A percentile compares a stretch with the other conserved stretches of the same genome.
These are phyloP conservation scores for Fusarium vanettenii DNA, from an alignment of 2,329 filamentous ascomycete species.

Conservation along the genomic window DNA sequence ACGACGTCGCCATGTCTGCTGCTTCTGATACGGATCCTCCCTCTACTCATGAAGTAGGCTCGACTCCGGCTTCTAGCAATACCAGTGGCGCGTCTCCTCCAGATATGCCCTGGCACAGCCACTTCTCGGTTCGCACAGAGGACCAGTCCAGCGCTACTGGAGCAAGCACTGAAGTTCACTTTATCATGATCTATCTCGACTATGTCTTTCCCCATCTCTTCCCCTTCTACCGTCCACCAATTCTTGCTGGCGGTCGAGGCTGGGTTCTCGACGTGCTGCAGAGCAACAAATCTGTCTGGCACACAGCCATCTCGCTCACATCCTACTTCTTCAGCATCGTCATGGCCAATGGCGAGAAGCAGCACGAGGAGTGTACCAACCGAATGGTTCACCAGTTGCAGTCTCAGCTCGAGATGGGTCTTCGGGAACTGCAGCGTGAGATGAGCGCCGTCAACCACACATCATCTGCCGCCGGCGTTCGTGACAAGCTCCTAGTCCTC, in stretches of 20 bases:
- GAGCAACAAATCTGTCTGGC: slow-evolving; percentile 67
- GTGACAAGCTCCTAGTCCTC: slow-evolving; percentile 55
- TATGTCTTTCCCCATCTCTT: slow-evolving; percentile 72
- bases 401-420: slow-evolving; percentile 57
- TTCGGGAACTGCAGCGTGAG: slow-evolving; percentile 57
- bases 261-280: slow-evolving; percentile 70
- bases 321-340: slow-evolving; percentile 67
- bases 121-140: slow-evolving; percentile 38
- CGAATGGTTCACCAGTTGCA: slow-evolving; percentile 55
- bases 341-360: slow-evolving; percentile 48
- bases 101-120: slow-evolving; percentile 48
- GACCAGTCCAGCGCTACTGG: slow-evolving; percentile 36
- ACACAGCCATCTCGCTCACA: slow-evolving; percentile 66
- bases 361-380: slow-evolving; percentile 50
- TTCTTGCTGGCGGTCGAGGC: slow-evolving; percentile 67
- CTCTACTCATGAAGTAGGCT: slow-evolving; percentile 36
- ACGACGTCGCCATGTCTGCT: slow-evolving; percentile 26
- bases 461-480: slow-evolving; percentile 44
- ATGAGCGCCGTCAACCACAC: slow-evolving; percentile 51
- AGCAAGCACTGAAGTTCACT: slow-evolving; percentile 51
- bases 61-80: slow-evolving; percentile 47
- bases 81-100: slow-evolving; percentile 47
- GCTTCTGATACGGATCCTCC: slow-evolving; percentile 45
- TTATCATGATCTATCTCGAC: slow-evolving; percentile 71
- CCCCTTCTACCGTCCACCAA: slow-evolving; percentile 69